Evolutionary conservation across 345 rosid genomes (phyloP).

Genomic region (Populus euphratica): DNA sequence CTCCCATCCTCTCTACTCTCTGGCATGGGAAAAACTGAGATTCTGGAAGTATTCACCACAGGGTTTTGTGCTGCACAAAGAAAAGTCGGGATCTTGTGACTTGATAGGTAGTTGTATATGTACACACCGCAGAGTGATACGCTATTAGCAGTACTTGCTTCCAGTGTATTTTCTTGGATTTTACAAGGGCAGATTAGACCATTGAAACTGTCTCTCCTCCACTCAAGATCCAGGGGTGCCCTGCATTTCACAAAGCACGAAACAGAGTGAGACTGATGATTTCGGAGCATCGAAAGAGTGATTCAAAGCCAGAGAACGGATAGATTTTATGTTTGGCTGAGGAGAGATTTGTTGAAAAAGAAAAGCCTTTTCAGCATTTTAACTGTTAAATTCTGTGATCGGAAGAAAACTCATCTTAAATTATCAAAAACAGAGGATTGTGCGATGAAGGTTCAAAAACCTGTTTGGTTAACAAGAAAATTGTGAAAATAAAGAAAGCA

Average conservation of each 20-base stretch:
- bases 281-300: background rate
- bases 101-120: constrained; percentile 6
- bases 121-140: constrained; percentile 10
- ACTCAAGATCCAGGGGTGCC: constrained; percentile 24
- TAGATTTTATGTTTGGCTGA: background rate
- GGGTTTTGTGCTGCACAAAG: background rate
- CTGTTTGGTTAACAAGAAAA: background rate
- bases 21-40: constrained; percentile 4
- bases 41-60: constrained; percentile 14
- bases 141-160: background rate
- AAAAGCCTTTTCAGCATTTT: background rate
- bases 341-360: background rate
- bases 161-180: background rate
- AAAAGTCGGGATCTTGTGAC: background rate
- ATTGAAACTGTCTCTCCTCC: constrained; percentile 13
- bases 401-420: background rate
- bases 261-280: background rate
- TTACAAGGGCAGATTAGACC: constrained; percentile 15
- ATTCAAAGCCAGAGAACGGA: background rate
- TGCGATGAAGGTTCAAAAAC: background rate
- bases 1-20: background rate
- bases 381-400: background rate
- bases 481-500: background rate
- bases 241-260: background rate
- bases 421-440: no score